Conservation (phyloP, 768 basidiomycete species). For the Hericium rajendrae region DNA sequence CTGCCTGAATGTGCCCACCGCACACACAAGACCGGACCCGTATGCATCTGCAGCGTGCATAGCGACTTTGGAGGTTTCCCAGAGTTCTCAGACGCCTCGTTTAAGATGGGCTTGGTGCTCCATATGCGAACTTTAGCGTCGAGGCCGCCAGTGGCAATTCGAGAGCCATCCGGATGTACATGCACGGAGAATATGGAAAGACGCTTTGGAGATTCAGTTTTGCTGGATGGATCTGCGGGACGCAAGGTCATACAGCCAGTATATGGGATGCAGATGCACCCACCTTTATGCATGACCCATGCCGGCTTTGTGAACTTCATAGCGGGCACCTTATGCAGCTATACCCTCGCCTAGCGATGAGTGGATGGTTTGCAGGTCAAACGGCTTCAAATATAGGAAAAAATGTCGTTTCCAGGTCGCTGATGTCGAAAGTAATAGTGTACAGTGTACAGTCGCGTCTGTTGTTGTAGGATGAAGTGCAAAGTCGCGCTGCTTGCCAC, state of each 20-base stretch:
- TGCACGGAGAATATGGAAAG: slow-evolving; percentile 87
- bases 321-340: background rate
- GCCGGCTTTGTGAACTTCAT: slow-evolving; percentile 88
- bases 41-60: slow-evolving; percentile 89
- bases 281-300: slow-evolving; percentile 80
- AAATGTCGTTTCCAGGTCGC: background rate
- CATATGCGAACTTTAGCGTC: slow-evolving; percentile 96
- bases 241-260: background rate
- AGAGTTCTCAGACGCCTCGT: slow-evolving; percentile 52
- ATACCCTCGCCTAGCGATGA: background rate
- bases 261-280: slow-evolving; percentile 9
- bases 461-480: background rate
- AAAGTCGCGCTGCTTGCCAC: too few species aligned
- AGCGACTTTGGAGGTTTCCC: slow-evolving; percentile 76
- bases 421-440: background rate
- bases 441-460: background rate
- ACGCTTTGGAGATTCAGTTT: slow-evolving; percentile 52
- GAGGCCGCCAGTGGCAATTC: slow-evolving; percentile 94
- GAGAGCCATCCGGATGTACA: slow-evolving; percentile 91
- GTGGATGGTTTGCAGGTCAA: background rate
- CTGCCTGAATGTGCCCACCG: slow-evolving; percentile 91
- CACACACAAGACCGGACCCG: slow-evolving; percentile 84
- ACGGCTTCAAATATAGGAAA: background rate
- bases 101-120: slow-evolving; percentile 94
- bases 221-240: slow-evolving; percentile 36